Evolutionary conservation across 2,329 filamentous ascomycete species (phyloP).

Genomic region (Aspergillus niger): DNA sequence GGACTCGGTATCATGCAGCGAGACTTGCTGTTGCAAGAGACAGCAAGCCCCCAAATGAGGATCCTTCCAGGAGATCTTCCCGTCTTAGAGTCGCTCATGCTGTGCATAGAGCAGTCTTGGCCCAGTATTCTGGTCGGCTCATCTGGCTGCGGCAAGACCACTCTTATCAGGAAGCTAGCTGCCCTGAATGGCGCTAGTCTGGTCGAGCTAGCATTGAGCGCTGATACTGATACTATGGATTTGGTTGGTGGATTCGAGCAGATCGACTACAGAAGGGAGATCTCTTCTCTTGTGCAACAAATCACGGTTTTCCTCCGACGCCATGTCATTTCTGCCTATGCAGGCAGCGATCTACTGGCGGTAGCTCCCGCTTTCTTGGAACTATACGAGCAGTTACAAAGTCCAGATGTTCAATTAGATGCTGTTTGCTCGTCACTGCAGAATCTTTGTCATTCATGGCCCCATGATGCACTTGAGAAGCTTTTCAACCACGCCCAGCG

Average conservation of each 20-base stretch:
- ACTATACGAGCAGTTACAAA: slow-evolving; percentile 36
- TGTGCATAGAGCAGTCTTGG: slow-evolving; percentile 82
- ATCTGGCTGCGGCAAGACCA: slow-evolving; percentile 84
- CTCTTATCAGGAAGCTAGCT: slow-evolving; percentile 77
- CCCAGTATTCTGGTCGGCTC: slow-evolving; percentile 86
- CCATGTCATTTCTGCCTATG: slow-evolving; percentile 35
- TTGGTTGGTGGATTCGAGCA: slow-evolving; percentile 97
- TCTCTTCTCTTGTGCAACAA: slow-evolving; percentile 62
- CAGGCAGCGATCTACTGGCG: slow-evolving; percentile 24
- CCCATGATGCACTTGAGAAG: slow-evolving; percentile 50
- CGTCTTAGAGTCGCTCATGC: slow-evolving; percentile 80
- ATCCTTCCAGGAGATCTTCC: slow-evolving; percentile 54
- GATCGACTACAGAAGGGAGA: slow-evolving; percentile 74
- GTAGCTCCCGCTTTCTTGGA: slow-evolving; percentile 31
- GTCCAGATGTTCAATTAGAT: slow-evolving; percentile 32
- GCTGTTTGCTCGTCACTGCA: slow-evolving; percentile 34
- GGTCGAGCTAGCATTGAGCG: slow-evolving; percentile 84
- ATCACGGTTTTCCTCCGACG: slow-evolving; percentile 56
- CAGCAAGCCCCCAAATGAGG: slow-evolving; percentile 34
- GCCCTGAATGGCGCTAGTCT: slow-evolving; percentile 73
- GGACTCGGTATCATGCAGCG: slow-evolving; percentile 73
- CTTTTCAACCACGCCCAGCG: slow-evolving; percentile 53
- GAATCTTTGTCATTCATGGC: slow-evolving; percentile 44
- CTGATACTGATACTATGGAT: slow-evolving; percentile 96
- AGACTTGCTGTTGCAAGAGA: slow-evolving; percentile 48